These are phyloP conservation scores for Phytophthora pseudosyringae DNA, from an alignment of 352 stramenopile species.

Conservation along the genomic window DNA sequence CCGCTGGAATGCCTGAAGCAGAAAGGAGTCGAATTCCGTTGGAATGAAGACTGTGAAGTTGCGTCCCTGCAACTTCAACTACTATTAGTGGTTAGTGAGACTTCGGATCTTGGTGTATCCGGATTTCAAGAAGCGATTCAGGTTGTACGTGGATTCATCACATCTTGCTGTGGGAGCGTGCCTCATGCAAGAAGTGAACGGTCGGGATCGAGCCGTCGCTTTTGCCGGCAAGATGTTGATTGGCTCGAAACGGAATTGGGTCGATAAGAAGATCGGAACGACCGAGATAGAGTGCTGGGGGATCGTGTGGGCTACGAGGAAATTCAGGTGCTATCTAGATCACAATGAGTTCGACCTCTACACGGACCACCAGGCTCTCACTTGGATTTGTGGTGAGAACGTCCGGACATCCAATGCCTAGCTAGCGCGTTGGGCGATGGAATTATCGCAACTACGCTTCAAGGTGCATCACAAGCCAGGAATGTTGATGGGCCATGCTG, in stretches of 20 bases:
- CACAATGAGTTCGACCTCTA: too few relatives aligned
- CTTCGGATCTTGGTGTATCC: too few relatives aligned
- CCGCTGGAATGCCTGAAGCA: conserved; percentile 10
- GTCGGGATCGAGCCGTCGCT: too few relatives aligned
- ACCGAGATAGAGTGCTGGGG: too few relatives aligned
- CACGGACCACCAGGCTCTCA: too few relatives aligned
- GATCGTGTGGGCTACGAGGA: too few relatives aligned
- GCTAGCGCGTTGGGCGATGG: neutral
- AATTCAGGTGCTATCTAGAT: too few relatives aligned
- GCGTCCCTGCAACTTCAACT: neutral
- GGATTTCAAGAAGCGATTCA: too few relatives aligned
- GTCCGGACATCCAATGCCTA: neutral
- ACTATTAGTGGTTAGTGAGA: neutral
- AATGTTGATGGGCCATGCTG: neutral
- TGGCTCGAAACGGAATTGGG: too few relatives aligned
- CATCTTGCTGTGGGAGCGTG: neutral
- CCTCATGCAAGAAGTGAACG: neutral
- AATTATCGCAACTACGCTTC: neutral
- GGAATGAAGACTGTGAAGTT: neutral
- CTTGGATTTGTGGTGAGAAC: too few relatives aligned
- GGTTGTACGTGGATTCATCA: neutral
- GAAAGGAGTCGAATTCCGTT: conserved; percentile 2
- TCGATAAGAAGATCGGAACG: too few relatives aligned
- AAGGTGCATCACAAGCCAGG: neutral
- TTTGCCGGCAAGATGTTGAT: too few relatives aligned